phyloP scores from a whole-genome alignment of 2,329 filamentous ascomycete species.

The Westerdykella ornata region DNA sequence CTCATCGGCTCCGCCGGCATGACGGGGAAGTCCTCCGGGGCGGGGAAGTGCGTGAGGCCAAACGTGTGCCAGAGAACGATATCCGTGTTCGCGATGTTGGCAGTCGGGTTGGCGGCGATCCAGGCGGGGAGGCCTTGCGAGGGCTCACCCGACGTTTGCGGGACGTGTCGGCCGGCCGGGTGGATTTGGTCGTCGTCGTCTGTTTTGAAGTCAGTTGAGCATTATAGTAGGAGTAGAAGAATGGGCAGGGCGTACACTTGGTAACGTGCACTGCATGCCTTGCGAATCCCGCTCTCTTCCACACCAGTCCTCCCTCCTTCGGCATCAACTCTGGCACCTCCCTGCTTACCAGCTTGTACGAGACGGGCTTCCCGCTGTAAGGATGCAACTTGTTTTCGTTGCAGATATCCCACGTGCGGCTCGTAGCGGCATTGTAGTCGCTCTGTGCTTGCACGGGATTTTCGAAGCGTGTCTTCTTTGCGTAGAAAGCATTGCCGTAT shows the following conservation, averaged over 20 bases:
- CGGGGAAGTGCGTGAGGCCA: slow-evolving; percentile 80
- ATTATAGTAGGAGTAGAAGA: background rate
- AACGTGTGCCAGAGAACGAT: slow-evolving; percentile 93
- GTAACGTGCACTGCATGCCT: slow-evolving; percentile 84
- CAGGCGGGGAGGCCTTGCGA: slow-evolving; percentile 66
- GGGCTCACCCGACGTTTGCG: slow-evolving; percentile 76
- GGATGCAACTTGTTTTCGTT: slow-evolving; percentile 81
- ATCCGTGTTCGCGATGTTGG: slow-evolving; percentile 71
- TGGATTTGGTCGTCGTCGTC: slow-evolving; percentile 76
- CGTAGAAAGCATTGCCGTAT: slow-evolving; percentile 87
- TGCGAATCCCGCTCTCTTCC: slow-evolving; percentile 84
- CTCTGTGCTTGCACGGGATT: slow-evolving; percentile 63
- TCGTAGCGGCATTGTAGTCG: slow-evolving; percentile 74
- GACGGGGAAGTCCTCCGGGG: slow-evolving; percentile 84
- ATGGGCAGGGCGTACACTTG: slow-evolving; percentile 56
- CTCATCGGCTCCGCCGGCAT: slow-evolving; percentile 82
- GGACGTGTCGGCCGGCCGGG: slow-evolving; percentile 79
- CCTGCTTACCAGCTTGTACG: slow-evolving; percentile 83
- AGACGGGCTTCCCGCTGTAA: slow-evolving; percentile 74
- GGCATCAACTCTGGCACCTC: slow-evolving; percentile 74
- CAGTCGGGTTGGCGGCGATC: slow-evolving; percentile 62
- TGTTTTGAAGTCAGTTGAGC: slow-evolving; percentile 28
- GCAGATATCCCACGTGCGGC: slow-evolving; percentile 82
- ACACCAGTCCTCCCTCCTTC: slow-evolving; percentile 73
- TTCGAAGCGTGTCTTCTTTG: slow-evolving; percentile 70